Evolutionary conservation across 176 grass and related monocot species (phyloP), one percentile per base, ranked within the genome.

Genomic region (Carex cristatella): DNA sequence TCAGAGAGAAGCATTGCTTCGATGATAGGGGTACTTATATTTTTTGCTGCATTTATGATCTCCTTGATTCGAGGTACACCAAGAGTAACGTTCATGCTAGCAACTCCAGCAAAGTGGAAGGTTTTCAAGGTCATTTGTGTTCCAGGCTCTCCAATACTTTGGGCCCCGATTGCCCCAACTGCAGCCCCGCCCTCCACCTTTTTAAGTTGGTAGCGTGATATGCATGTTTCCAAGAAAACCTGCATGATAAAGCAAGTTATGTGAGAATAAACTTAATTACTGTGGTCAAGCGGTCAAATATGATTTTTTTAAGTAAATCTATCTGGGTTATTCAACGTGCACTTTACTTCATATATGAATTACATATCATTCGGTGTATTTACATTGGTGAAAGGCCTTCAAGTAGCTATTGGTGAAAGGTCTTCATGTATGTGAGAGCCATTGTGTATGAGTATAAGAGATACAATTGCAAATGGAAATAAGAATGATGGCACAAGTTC

Each of bases 91-190:
- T 98, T 98, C 95, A 98, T 98, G 86, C 92, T 97, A 82, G 95
- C 95, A 86, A 98, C 95, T 90, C 95, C 95, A 71, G 95, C 95
- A 94, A 98, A 98, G 73, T 98, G 95, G 69, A 98, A 98, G 48
- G 95, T 98, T 87, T 98, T 98, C 56, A 98, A 64, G 49, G 95
- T 98, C 95, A 98, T 98, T 73, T 98, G 95, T 42, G 95, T 98
- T 73, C 95, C 95, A 63, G 95, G 95, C 68, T 98, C 95, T 68
- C 95, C 95, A 75, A 98, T 98, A 93, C 95, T 98, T 84, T 98
- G 95, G 74, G 95, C 95, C 38, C 95, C 95, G 27, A 94, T 98
- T 89, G 95, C 95, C 60, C 95, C 95, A 87, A 98, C 81, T 33
- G 95, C 87, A 38, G 92, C 91, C 90, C 95, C 95, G 49, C 92